phyloP scores from a whole-genome alignment of 345 rosid species.

The Lepidium aucheri region DNA sequence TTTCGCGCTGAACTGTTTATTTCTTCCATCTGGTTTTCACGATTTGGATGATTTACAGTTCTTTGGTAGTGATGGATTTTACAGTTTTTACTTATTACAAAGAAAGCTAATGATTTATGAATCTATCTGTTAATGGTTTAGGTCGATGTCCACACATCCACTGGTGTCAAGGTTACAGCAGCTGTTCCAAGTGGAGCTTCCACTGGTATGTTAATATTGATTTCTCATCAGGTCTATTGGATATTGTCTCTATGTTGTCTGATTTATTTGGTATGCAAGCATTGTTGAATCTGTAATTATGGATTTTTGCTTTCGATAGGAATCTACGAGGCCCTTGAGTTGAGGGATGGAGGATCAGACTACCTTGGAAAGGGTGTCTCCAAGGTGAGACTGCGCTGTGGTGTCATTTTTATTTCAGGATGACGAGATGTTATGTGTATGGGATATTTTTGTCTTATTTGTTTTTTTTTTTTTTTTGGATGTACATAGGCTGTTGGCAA shows the following conservation, averaged over 20 bases:
- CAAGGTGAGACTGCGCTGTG: conserved; percentile 37
- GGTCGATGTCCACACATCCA: conserved; percentile 61
- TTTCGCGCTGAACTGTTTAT: not conserved
- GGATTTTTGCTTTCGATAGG: conserved; percentile 28
- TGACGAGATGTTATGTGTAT: not conserved
- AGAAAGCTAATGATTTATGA: not conserved
- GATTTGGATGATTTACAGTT: not conserved
- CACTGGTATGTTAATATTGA: conserved; percentile 47
- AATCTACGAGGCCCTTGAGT: conserved; percentile 85
- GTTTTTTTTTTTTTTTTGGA: not conserved
- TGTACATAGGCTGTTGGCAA: conserved; percentile 63
- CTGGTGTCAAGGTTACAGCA: conserved; percentile 55
- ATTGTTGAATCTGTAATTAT: not conserved
- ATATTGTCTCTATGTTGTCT: no score
- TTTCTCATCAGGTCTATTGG: not conserved
- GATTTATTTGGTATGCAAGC: not conserved
- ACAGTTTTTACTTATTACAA: not conserved
- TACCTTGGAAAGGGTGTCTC: conserved; percentile 95
- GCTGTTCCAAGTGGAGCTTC: conserved; percentile 99
- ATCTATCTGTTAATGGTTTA: conserved; percentile 9
- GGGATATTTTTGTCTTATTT: not conserved
- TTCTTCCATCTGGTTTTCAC: not conserved
- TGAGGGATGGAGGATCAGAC: conserved; percentile 96
- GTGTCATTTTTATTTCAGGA: not conserved
- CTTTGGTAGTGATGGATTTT: not conserved